Base-by-base conservation (phyloP, 192 early-diverging fungal species). In the Funneliformis mosseae region DNA sequence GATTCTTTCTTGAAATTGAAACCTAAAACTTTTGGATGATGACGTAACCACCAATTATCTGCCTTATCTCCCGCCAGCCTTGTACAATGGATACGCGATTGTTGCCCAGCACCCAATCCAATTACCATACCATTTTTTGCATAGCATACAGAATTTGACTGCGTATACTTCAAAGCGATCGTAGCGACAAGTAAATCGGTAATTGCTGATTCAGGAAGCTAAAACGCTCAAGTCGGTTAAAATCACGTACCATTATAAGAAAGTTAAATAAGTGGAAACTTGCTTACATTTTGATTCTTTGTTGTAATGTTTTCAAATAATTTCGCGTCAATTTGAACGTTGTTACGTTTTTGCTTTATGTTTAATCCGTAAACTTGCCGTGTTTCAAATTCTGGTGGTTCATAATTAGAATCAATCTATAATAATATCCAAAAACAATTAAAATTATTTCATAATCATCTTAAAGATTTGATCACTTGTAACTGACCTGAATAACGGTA, bases 51-150 rank as follows among this genome's bases (percentile, higher is more conserved):
- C 95, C 95, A 97, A 92, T 97, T 97, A 83, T 99, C 97, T 46
- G 96, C 97, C 92, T 99, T 99, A 80, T 99, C 97, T 82, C 96
- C 97, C n/a, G 97, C 97, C 73, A 99, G 91, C 71, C 97, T 93
- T 9, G 97, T 98, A 90, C 96, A 98, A 90, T 98, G 98, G 64
- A 99, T 98, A 79, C 98, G 95, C 59, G 95, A 96, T 89, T 99
- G 97, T 90, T 99, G 98, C 62, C 98, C 98, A 75, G 98, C 98
- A 67, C 98, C 98, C 41, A 99, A 88, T 68, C 98, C 98, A 74
- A 98, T 91, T 9, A 98, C 94, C 94, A 96, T 95, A 69, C 98
- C 98, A 86, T 97, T 94, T 87, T 96, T 95, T 79, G 97, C 98
- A 82, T 98, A 99, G 89, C 96, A 97, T 43, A 99, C 96, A 68